Base-by-base conservation (phyloP, 2,329 filamentous ascomycete species). In the Hypomyces perniciosus region DNA sequence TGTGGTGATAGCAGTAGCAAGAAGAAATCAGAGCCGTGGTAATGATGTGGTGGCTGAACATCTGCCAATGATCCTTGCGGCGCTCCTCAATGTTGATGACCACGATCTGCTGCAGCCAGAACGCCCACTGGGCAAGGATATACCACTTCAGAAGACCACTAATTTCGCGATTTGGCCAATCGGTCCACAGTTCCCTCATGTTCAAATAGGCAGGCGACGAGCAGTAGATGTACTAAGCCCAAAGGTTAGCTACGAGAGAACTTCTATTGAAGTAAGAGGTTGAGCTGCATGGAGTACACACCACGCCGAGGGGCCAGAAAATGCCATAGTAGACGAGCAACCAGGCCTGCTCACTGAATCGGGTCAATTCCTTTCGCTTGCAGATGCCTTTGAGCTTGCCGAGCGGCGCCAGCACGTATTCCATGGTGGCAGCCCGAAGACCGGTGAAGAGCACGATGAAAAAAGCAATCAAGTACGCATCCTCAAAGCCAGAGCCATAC, bases 271-370 rank as follows among this genome's bases (percentile, higher is more conserved):
- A 7, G 37, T n/a, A 35, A 10, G n/a, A 9, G 20, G 9, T 29
- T 9, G 12, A 35, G 9, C 28, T n/a, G 20, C 20, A 10, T 10
- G 9, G n/a, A 10, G 7, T 43, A 72, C 84, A 61, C 76, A 95
- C 88, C 76, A 95, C 78, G 59, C 93, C 93, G 54, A 92, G 73
- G 9, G 83, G 77, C 87, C 90, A 97, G 65, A 91, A 92, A 50
- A 85, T 73, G 42, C 73, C 73, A 68, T 92, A 92, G 72, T 96
- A 97, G 41, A 93, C 69, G 51, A 95, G 72, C 64, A 96, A 76
- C 89, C 92, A 97, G 43, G 85, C 89, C 72, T 99, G 93, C 72
- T 99, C 93, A 55, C 90, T 90, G 71, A 97, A 95, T 52, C 93
- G 81, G 44, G 88, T 81, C 53, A 86, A 74, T 43, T 83, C 82